Base-by-base conservation (phyloP, 805 yeast genomes). In the Pichia gijzeniarum region DNA sequence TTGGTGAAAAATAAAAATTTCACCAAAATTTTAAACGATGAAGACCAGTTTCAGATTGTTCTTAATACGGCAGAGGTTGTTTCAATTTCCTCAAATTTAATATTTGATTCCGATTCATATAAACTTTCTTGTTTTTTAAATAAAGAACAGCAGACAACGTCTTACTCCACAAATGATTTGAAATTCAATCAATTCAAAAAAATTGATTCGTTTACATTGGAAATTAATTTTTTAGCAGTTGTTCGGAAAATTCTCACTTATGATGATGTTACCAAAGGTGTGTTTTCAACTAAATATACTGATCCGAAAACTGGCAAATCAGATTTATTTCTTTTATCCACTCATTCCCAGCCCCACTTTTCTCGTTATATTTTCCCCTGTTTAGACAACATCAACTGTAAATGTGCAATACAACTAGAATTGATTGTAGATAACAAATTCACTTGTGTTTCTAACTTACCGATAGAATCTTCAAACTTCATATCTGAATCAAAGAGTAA, bases 321-420 rank as follows among this genome's bases (percentile, higher is more conserved):
- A 1, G 71, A 75, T 48, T 73, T 76, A 49, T 72, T 64, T 47
- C 64, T 83, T 12, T 57, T 84, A 28, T 80, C 89, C 0, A 82
- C 93, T 1, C 93, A 85, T 56, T 71, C 79, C 36, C 90, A 84
- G 58, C 89, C 93, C 0, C 69, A 71, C 16, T 80, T 72, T 51
- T 82, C 88, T 4, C 69, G 82, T 52, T 56, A 58, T 40, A 73
- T 85, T 12, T 80, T 80, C 55, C 95, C 95, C 2, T 76, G 83
- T 54, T 56, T 84, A 12, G 93, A 85, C 59, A 89, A 83, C 54
- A 70, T 79, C 6, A 54, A 66, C n/a, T 60, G 64, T 28, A 83
- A 81, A 56, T 70, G 78, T 4, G 68, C 74, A 1, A 69, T 80
- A 47, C 59, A 71, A 46, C 61, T 85, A 27, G 56, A 73, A 2